Base-by-base conservation (phyloP, 2,329 filamentous ascomycete genomes). In the Davidsoniella virescens region DNA sequence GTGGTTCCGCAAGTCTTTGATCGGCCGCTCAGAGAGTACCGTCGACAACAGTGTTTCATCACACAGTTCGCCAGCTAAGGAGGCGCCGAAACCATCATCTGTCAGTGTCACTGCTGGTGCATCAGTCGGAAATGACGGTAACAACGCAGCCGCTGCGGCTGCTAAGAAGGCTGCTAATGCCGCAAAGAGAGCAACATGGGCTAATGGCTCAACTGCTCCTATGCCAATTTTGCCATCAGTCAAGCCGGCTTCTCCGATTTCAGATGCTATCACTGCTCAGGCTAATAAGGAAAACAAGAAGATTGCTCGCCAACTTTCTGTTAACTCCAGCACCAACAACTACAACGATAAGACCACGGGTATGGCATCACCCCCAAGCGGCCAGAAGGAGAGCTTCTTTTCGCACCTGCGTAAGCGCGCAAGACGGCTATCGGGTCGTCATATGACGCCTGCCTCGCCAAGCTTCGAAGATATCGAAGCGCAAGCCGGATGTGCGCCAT, bases 141-240 rank as follows among this genome's bases (percentile, higher is more conserved):
- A 67, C 25, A 56, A 64, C 5, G 64, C 63, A 54, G 63, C 59
- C 29, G 76, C 69, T 59, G 63, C 62, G 5, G 39, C 66, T 66
- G 40, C 47, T 2, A 50, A 50, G 38, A 53, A 50, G 44, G 45
- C 51, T 10, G 33, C 42, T 12, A 69, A 72, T 43, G 73, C 77
- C 14, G 74, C 70, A 59, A 98, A 98, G 71, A 80, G 92, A 60
- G 83, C 87, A 47, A 96, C 92, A 25, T 98, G 92, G 92, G 82
- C 84, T 41, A 92, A 90, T 62, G 87, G 87, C 9, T 71, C 76
- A 16, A 79, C 80, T 54, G 87, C 87, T 45, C 92, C 92, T 4
- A 98, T 98, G 76, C 87, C 87, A 7, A 98, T 98, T 55, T 70
- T 98, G 45, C 92, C 92, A 10, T 94, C 88, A 1, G 94, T 96